Evolutionary conservation across 164 flowering plant species (phyloP).

Genomic region (Vitis rotundifolia): DNA sequence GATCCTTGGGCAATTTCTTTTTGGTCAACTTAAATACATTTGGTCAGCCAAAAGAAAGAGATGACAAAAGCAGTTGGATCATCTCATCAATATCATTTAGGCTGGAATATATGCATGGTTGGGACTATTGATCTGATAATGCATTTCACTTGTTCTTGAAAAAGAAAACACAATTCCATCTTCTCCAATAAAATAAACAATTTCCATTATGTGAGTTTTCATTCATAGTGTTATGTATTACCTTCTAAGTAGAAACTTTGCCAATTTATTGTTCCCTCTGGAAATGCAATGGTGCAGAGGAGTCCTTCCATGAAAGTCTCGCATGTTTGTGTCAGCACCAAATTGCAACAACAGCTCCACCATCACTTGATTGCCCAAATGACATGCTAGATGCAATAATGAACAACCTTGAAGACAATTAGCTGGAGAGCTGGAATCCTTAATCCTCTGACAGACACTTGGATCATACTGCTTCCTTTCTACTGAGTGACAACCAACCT

Average conservation of each 20-base stretch:
- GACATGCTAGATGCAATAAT: constrained; percentile 83
- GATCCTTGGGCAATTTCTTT: not conserved
- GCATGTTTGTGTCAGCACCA: constrained; percentile 74
- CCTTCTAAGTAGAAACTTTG: constrained; percentile 87
- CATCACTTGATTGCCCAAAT: constrained; percentile 57
- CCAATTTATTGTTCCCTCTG: constrained; percentile 51
- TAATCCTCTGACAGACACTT: constrained; percentile 42
- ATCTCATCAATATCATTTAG: not conserved
- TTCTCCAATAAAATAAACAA: not conserved
- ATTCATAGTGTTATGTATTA: constrained; percentile 19
- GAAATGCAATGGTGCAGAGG: constrained; percentile 89
- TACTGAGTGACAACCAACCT: not conserved
- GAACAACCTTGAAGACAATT: constrained; percentile 78
- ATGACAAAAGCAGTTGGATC: too few relatives aligned
- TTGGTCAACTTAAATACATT: not conserved
- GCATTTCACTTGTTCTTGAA: not conserved
- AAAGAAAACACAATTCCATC: not conserved
- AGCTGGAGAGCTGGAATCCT: constrained; percentile 43
- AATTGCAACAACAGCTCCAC: constrained; percentile 82
- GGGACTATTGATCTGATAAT: not conserved
- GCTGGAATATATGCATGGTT: not conserved
- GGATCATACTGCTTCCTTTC: constrained; percentile 40
- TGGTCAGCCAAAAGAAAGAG: not conserved
- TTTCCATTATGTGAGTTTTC: not conserved
- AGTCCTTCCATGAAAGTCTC: constrained; percentile 87